phyloP scores from a whole-genome alignment of 495 filamentous ascomycete genomes.

The Hyaloscypha hepaticicola region DNA sequence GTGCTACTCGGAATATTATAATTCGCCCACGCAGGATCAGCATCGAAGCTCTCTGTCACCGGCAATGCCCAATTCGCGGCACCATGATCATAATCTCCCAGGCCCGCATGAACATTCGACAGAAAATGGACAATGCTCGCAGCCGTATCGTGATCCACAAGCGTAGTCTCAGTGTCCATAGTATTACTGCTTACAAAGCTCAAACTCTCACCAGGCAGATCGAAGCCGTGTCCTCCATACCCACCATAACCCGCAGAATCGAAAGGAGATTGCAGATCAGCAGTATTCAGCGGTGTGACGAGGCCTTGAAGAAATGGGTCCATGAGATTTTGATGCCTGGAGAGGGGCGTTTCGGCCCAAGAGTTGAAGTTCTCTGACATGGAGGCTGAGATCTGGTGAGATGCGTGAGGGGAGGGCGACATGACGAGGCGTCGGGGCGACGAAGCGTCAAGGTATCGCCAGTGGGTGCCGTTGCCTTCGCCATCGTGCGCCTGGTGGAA shows the following conservation, averaged over 20 bases:
- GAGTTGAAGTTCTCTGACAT: slow-evolving; percentile 48
- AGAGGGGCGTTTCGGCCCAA: slow-evolving; percentile 22
- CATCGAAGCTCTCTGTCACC: slow-evolving; percentile 15
- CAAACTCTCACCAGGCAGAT: slow-evolving; percentile 21
- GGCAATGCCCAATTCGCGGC: slow-evolving; percentile 16
- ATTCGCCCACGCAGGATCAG: slow-evolving; percentile 18
- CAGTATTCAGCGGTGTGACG: slow-evolving; percentile 40
- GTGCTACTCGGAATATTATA: slow-evolving; percentile 19
- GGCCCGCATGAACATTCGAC: background rate
- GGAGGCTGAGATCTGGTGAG: slow-evolving; percentile 41
- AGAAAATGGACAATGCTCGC: slow-evolving; percentile 23
- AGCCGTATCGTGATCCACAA: slow-evolving; percentile 14
- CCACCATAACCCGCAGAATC: slow-evolving; percentile 19
- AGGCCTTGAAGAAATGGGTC: slow-evolving; percentile 39
- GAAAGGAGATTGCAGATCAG: slow-evolving; percentile 36
- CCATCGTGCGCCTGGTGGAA: slow-evolving; percentile 19
- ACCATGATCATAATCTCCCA: slow-evolving; percentile 16
- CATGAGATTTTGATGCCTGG: slow-evolving; percentile 32
- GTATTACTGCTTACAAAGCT: slow-evolving; percentile 18
- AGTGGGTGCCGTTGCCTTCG: slow-evolving; percentile 24
- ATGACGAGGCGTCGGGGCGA: slow-evolving; percentile 39
- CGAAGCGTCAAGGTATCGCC: slow-evolving; percentile 27
- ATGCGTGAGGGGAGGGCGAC: slow-evolving; percentile 43
- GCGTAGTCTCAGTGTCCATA: slow-evolving; percentile 20
- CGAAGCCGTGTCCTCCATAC: slow-evolving; percentile 10